phyloP scores from a whole-genome alignment of 2,329 filamentous ascomycete genomes.

The Ampelomyces quisqualis region DNA sequence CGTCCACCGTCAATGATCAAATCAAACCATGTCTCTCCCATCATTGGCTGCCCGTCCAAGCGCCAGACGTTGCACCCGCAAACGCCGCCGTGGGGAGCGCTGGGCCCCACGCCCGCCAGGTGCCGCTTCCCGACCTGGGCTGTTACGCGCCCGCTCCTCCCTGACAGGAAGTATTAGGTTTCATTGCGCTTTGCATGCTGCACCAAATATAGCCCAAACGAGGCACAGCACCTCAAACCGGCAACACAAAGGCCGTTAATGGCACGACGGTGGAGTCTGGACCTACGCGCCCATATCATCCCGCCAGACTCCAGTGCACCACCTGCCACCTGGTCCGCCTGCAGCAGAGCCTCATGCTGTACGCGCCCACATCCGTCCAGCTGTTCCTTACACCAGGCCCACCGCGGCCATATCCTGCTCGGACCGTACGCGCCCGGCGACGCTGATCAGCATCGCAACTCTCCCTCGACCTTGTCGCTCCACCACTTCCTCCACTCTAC shows the following conservation, averaged over 20 bases:
- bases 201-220: constrained; percentile 41
- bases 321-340: constrained; percentile 6
- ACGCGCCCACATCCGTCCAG: constrained; percentile 2
- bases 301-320: too few species aligned
- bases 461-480: constrained; percentile 54
- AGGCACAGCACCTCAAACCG: constrained; percentile 18
- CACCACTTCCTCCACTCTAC: constrained; percentile 79
- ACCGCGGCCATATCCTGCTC: background rate
- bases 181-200: constrained; percentile 12
- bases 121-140: constrained; percentile 24
- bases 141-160: constrained; percentile 33
- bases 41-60: constrained; percentile 27
- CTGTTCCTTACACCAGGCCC: constrained; percentile 2
- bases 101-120: constrained; percentile 36
- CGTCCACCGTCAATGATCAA: background rate
- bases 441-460: constrained; percentile 10
- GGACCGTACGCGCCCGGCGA: background rate
- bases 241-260: constrained; percentile 34
- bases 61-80: constrained; percentile 35
- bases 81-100: constrained; percentile 27
- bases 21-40: constrained; percentile 21
- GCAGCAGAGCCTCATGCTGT: constrained; percentile 4
- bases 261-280: constrained; percentile 20
- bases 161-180: constrained; percentile 27
- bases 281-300: constrained; percentile 31